Evolutionary conservation across 306 rosid species (phyloP).

Genomic region (Canavalia gladiata): DNA sequence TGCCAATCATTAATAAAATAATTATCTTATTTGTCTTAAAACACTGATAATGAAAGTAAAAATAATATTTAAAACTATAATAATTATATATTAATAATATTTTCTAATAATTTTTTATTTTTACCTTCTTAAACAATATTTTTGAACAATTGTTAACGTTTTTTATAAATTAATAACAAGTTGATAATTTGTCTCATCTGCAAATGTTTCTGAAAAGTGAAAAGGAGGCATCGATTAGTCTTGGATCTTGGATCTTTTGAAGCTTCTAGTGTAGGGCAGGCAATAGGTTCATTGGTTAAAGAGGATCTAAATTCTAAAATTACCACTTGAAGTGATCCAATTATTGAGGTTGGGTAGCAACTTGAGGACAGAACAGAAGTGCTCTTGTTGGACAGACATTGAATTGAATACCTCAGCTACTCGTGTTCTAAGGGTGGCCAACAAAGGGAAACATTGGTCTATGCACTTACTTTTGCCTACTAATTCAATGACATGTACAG

Average conservation of each 20-base stretch:
- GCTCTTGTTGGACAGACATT: conserved; percentile 43
- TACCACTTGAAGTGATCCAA: not conserved
- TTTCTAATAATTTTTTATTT: too few relatives aligned
- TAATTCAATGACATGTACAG: not conserved
- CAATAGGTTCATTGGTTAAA: not conserved
- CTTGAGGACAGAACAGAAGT: conserved; percentile 25
- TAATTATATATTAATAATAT: too few relatives aligned
- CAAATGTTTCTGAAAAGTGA: not conserved
- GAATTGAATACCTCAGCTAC: conserved; percentile 50
- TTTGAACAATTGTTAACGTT: too few relatives aligned
- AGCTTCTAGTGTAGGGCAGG: not conserved
- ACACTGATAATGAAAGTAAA: too few relatives aligned
- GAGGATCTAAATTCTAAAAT: not conserved
- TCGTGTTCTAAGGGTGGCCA: conserved; percentile 28
- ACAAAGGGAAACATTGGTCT: not conserved
- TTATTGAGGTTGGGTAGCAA: conserved; percentile 13
- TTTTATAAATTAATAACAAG: too few relatives aligned
- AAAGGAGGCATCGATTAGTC: not conserved
- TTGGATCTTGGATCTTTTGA: not conserved
- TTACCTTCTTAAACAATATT: too few relatives aligned
- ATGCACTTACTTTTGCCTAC: not conserved
- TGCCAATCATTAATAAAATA: too few relatives aligned
- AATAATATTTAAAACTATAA: too few relatives aligned
- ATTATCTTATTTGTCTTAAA: too few relatives aligned
- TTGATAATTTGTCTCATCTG: too few relatives aligned